Evolutionary conservation across 352 stramenopile species (phyloP), one percentile per base, ranked within the genome.

Genomic region (Globisporangium megalacanthum): DNA sequence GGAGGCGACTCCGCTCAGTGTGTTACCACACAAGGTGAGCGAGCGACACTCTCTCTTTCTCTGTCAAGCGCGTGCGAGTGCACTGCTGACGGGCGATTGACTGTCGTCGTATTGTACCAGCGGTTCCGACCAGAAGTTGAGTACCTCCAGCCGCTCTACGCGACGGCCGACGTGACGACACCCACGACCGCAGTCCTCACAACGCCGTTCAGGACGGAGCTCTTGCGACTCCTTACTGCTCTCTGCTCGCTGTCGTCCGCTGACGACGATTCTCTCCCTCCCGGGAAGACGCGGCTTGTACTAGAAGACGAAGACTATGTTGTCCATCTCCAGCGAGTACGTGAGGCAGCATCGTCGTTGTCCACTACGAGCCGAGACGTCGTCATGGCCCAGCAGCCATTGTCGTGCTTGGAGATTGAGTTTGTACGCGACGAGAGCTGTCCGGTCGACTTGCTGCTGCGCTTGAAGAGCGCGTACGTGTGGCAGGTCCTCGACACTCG

Each of bases 121-220:
- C 62, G 62, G 60, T 90, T 88, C 52, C 61, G 72, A 25, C 59
- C 52, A 7, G 70, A 73, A 1, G 69, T 55, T 6, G 80, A 88
- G 37, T 88, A 74, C 41, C 46, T 90, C 25, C 22, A 58, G 19
- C 77, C 80, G 1, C 54, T 88, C 13, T 88, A 85, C 42, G 72
- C 76, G 13, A 58, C 56, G 0, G 62, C 73, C n/a, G 56, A 68
- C 0, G 49, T 86, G 25, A 36, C 25, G n/a, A 72, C 70, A 7
- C 22, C 59, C 0, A 70, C 56, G 0, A 62, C 56, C n/a, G 72
- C 59, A 3, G 14, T 65, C 5, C 36, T 86, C 4, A 64, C 54
- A 19, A 73, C 69, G 0, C 71, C 72, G 15, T 79, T 72, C 39
- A 49, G 11, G 0, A 19, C 60, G 20, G 55, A 81, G 1, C 25